Evolutionary conservation across 331 rosid species (phyloP), one percentile per base, ranked within the genome.

Genomic region (Erythrophleum ivorense): DNA sequence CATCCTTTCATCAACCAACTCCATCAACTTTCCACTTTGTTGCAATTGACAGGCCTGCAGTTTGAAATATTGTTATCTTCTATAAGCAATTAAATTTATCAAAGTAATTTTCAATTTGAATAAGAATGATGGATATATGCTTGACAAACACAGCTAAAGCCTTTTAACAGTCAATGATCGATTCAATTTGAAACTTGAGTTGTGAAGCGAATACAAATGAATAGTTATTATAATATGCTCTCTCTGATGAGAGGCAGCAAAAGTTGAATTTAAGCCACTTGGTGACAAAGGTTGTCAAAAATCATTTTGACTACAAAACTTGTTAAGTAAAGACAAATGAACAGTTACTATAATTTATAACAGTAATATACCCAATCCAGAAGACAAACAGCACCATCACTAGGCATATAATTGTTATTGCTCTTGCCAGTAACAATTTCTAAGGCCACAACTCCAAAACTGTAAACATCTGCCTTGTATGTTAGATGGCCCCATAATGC

Each of bases 11-110:
- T 94, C 97, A 49, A 91, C 66, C 75, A 94, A 66, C 74, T 86
- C 88, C 87, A 81, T 65, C 13, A 91, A 78, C 41, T 84, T 89
- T 65, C 89, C 86, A 62, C 77, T 49, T 52, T 89, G 85, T 69
- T 83, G 90, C 80, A 87, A 52, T 43, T 87, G 88, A 73, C 92
- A 90, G 19, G 94, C 97, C 98, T 94, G 90, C 84, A 89, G 65
- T 48, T 71, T 19, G 55, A 75, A 66, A 40, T 10, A 15, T 49
- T 41, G 43, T 60, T 60, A 5, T 7, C 41, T 53, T 36, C 71
- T 65, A 15, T 53, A 3, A 67, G 69, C 43, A 63, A 50, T 9
- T n/a, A 7, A 68, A 58, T 24, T 10, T 34, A 11, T 4, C 15
- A 62, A 62, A 63, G 1, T 9, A 53, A 14, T 5, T 31, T 59